Base-by-base conservation (phyloP, 2,329 filamentous ascomycete species). In the Colletotrichum salicis region DNA sequence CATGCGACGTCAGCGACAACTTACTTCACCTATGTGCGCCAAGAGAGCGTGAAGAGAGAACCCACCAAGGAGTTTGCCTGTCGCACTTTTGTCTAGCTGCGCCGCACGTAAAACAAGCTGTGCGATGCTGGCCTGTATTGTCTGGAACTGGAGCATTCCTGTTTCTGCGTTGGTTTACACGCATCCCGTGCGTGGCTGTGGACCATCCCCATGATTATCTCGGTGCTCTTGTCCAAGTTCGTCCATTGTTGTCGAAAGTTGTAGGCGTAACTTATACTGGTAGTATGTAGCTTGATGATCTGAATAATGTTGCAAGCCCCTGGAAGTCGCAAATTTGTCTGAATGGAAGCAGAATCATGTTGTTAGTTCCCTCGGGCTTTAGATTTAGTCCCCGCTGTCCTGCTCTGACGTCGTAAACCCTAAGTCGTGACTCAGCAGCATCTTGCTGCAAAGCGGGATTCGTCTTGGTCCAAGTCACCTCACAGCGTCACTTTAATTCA, bases 21-120 rank as follows among this genome's bases (percentile, higher is more conserved):
- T 24, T 7, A 52, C n/a, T 24, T n/a, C 29, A 19, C 37, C 33
- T 37, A 41, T 45, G 41, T 27, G 37, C 10, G n/a, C 19, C 27
- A 29, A 29, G 27, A 29, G 29, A 24, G n/a, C 5, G 8, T 24
- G n/a, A 4, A 11, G 37, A 19, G 37, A 41, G 15, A 15, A 10
- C 52, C 11, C 19, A 57, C 52, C 52, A 65, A 33, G 63, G 63
- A 54, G 22, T 33, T 3, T n/a, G 35, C 15, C 54, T 35, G 35
- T 65, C 63, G 48, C 63, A 65, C 19, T 54, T 33, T 27, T 65
- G 63, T 35, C 63, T 65, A 19, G 52, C 63, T 24, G 54, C 54
- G 11, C 61, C 51, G 52, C 48, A 64, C 12, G 4, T 64, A 11
- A 64, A 64, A 31, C 61, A 64, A 22, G 61, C 61, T 10, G 61